Percentiles rank a stretch among this genome's conserved stretches.
phyloP scores from a whole-genome alignment of 192 early-diverging fungal genomes.

The Gonapodya sp. region DNA sequence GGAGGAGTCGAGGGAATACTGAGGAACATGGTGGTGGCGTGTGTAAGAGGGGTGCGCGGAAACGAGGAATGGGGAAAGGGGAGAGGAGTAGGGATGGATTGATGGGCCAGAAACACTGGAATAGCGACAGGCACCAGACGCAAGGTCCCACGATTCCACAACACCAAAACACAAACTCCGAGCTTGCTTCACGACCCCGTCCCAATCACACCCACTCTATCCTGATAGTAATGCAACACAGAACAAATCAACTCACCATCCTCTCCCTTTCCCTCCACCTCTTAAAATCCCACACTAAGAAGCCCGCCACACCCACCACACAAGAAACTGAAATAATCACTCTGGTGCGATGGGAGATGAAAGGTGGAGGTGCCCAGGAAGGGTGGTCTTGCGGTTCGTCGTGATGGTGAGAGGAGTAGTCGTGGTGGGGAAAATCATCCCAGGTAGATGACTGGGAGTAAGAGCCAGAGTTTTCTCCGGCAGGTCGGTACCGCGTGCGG shows the following conservation, averaged over 20 bases:
- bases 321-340: background rate
- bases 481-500: background rate
- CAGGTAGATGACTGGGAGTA: background rate
- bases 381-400: background rate
- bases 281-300: background rate
- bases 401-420: background rate
- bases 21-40: no score
- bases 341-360: background rate
- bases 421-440: background rate
- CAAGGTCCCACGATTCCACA: background rate
- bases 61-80: background rate
- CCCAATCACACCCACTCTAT: background rate
- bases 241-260: background rate
- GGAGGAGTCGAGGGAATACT: background rate
- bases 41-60: no score
- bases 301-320: background rate
- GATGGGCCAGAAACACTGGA: background rate
- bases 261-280: background rate
- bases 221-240: background rate
- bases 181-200: background rate
- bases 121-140: background rate
- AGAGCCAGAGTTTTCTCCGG: background rate
- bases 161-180: background rate
- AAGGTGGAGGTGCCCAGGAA: background rate
- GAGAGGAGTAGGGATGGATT: background rate